These are phyloP conservation scores for Oenanthe javanica DNA, from an alignment of 140 eudicot species.

Conservation along the genomic window DNA sequence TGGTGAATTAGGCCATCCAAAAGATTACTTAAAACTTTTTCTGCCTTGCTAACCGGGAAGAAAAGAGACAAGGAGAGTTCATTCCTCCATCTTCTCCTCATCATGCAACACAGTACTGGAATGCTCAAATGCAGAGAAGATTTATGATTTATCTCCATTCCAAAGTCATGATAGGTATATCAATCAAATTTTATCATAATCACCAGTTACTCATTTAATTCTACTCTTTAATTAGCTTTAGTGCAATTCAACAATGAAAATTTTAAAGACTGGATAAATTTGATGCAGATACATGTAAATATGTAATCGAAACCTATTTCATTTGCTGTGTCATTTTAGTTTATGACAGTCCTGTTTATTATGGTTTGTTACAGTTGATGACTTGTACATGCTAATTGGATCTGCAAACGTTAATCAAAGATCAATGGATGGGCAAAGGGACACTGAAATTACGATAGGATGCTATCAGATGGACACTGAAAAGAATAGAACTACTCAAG, in stretches of 20 bases:
- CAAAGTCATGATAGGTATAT: slow-evolving; percentile 92
- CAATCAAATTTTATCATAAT: neutral
- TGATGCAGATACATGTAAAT: neutral
- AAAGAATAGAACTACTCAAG: slow-evolving; percentile 12
- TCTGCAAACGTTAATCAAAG: slow-evolving; percentile 93
- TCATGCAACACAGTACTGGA: slow-evolving; percentile 57
- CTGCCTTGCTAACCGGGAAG: slow-evolving; percentile 88
- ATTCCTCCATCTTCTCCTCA: slow-evolving; percentile 75
- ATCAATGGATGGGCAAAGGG: slow-evolving; percentile 92
- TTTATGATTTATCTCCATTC: slow-evolving; percentile 95
- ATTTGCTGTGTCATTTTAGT: neutral
- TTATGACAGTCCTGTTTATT: neutral
- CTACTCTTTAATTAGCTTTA: neutral
- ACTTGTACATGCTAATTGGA: slow-evolving; percentile 72
- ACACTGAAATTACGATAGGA: slow-evolving; percentile 93
- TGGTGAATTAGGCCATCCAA: slow-evolving; percentile 59
- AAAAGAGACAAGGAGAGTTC: slow-evolving; percentile 56
- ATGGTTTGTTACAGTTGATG: slow-evolving; percentile 58
- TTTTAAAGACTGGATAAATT: neutral
- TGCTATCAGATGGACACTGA: slow-evolving; percentile 58
- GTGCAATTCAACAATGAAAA: neutral
- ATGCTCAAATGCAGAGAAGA: slow-evolving; percentile 71
- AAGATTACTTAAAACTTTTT: slow-evolving; percentile 82
- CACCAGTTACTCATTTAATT: neutral
- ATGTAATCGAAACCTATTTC: neutral